These are phyloP conservation scores for Austroboletus novae-zelandiae DNA, from an alignment of 1,284 basidiomycete genomes.

Conservation along the genomic window DNA sequence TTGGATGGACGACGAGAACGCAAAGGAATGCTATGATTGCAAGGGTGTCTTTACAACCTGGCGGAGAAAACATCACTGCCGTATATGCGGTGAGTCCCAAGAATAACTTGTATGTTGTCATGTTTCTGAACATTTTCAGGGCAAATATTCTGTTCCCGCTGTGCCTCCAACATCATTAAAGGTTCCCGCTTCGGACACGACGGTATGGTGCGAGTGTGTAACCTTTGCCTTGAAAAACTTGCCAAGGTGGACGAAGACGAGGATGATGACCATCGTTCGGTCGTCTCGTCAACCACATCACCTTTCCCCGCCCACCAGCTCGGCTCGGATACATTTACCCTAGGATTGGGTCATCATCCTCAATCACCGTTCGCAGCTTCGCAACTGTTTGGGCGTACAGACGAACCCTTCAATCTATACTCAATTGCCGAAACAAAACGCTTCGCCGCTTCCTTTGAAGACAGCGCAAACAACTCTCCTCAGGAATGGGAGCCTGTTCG, in stretches of 20 bases:
- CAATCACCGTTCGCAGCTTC: constrained; percentile 89
- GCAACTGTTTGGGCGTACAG: constrained; percentile 73
- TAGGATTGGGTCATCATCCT: constrained; percentile 52
- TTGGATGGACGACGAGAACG: constrained; percentile 98
- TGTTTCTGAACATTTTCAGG: constrained; percentile 42
- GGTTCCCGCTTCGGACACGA: constrained; percentile 92
- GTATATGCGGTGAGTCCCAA: constrained; percentile 75
- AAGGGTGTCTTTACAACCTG: constrained; percentile 89
- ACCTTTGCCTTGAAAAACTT: constrained; percentile 90
- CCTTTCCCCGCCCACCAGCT: constrained; percentile 48
- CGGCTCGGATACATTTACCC: constrained; percentile 41
- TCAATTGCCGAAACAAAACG: constrained; percentile 74
- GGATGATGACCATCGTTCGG: constrained; percentile 77
- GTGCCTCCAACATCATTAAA: constrained; percentile 97
- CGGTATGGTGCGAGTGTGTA: constrained; percentile 91
- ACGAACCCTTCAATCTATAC: constrained; percentile 75
- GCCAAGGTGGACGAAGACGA: constrained; percentile 77
- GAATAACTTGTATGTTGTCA: not conserved
- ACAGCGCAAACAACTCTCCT: constrained; percentile 48
- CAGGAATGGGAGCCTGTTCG: constrained; percentile 50
- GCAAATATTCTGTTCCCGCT: constrained; percentile 89
- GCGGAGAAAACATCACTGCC: constrained; percentile 93
- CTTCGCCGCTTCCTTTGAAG: constrained; percentile 52
- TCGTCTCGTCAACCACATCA: constrained; percentile 64
- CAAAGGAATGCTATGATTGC: constrained; percentile 95